phyloP scores from a whole-genome alignment of 805 yeast genomes.

The Scheffersomyces lignosus region DNA sequence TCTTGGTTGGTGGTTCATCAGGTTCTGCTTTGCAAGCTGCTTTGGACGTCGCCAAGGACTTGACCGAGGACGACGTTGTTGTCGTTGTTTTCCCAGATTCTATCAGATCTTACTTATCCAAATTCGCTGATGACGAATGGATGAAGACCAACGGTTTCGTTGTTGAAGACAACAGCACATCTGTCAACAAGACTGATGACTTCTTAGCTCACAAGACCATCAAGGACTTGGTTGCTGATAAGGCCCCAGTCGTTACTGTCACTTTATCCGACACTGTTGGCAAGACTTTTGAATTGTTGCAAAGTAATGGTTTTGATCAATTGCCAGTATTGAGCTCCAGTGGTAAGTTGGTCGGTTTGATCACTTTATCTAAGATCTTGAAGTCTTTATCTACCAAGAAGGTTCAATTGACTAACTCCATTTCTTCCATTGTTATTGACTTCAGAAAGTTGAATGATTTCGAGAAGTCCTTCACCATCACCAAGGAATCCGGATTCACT shows the following conservation, averaged over 20 bases:
- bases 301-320: slow-evolving; percentile 80
- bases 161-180: slow-evolving; percentile 43
- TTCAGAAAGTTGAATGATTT: slow-evolving; percentile 70
- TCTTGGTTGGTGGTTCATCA: slow-evolving; percentile 86
- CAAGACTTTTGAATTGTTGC: slow-evolving; percentile 67
- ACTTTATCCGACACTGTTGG: slow-evolving; percentile 57
- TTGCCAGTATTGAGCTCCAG: slow-evolving; percentile 67
- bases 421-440: slow-evolving; percentile 64
- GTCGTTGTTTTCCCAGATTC: slow-evolving; percentile 87
- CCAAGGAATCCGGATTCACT: slow-evolving; percentile 54
- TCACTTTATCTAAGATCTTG: slow-evolving; percentile 71
- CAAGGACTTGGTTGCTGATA: slow-evolving; percentile 56
- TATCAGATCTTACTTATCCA: slow-evolving; percentile 80
- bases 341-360: slow-evolving; percentile 70
- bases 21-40: slow-evolving; percentile 85
- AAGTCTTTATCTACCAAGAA: slow-evolving; percentile 64
- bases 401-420: slow-evolving; percentile 55
- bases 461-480: slow-evolving; percentile 62
- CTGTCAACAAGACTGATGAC: slow-evolving; percentile 43
- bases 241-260: slow-evolving; percentile 81
- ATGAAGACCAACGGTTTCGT: slow-evolving; percentile 72
- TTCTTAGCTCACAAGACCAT: slow-evolving; percentile 49
- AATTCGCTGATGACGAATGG: slow-evolving; percentile 92
- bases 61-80: slow-evolving; percentile 70
- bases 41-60: slow-evolving; percentile 62